Percentiles rank a stretch among this genome's conserved stretches.
Evolutionary conservation across 495 filamentous ascomycete genomes (phyloP).

Genomic region (Penicillium daleae): DNA sequence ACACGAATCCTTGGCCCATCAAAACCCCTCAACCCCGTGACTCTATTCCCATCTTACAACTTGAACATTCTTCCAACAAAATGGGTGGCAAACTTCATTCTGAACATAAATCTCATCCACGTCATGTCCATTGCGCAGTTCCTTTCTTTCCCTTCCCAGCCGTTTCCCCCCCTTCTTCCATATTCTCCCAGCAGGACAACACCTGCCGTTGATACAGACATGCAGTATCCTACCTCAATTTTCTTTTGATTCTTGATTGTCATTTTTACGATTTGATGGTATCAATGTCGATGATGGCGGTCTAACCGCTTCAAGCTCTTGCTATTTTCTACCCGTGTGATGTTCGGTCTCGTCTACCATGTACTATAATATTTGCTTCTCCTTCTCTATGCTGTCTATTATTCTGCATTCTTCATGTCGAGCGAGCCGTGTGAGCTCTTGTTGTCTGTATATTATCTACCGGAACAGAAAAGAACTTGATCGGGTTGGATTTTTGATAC

Average conservation of each 20-base stretch:
- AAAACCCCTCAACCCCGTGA: neutral
- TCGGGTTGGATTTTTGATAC: slow-evolving; percentile 2
- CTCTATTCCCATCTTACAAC: neutral
- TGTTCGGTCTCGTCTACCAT: neutral
- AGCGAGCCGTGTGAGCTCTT: slow-evolving; percentile 9
- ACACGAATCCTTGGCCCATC: neutral
- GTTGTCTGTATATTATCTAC: slow-evolving; percentile 8
- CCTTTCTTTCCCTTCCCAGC: neutral
- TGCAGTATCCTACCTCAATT: neutral
- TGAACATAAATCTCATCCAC: neutral
- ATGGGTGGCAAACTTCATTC: slow-evolving; percentile 8
- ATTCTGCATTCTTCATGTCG: neutral
- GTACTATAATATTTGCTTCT: slow-evolving; percentile 15
- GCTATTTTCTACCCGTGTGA: neutral
- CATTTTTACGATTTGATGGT: slow-evolving; percentile 26
- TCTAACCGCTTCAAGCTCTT: slow-evolving; percentile 7
- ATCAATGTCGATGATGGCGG: slow-evolving; percentile 14
- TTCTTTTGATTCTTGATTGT: slow-evolving; percentile 4
- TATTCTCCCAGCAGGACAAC: neutral
- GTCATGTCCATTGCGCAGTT: neutral
- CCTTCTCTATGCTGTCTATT: neutral
- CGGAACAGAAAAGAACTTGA: neutral
- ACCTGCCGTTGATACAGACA: slow-evolving; percentile 2
- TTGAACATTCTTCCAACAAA: neutral
- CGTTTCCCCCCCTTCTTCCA: neutral